Percentiles rank a stretch among this genome's conserved stretches.
phyloP scores from a whole-genome alignment of 768 basidiomycete species.

The Pisolithus orientalis region DNA sequence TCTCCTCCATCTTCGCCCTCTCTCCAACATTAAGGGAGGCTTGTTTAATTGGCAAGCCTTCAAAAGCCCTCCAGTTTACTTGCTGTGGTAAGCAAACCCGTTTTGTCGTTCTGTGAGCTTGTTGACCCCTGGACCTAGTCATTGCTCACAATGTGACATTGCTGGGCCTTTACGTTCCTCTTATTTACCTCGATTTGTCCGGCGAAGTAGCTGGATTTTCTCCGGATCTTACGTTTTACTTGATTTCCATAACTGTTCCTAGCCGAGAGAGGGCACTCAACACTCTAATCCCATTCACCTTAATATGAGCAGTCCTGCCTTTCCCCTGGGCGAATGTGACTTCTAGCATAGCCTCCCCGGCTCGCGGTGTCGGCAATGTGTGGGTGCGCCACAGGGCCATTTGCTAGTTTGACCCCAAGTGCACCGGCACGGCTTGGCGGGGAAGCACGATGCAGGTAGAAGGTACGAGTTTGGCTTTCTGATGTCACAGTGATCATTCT shows the following conservation, averaged over 20 bases:
- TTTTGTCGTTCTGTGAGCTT: neutral
- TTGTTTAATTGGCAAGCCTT: slow-evolving; percentile 47
- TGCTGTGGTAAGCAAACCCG: neutral
- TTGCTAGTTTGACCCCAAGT: slow-evolving; percentile 3
- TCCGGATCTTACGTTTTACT: slow-evolving; percentile 4
- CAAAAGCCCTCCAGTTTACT: slow-evolving; percentile 18
- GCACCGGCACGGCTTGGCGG: slow-evolving; percentile 6
- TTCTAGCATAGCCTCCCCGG: slow-evolving; percentile 21
- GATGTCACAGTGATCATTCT: too few species aligned
- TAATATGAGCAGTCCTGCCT: slow-evolving; percentile 34
- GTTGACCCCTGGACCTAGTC: neutral
- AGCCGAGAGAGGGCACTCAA: slow-evolving; percentile 28
- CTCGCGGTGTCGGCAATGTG: slow-evolving; percentile 32
- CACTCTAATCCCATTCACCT: slow-evolving; percentile 34
- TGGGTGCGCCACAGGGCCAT: slow-evolving; percentile 23
- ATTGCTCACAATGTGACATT: slow-evolving; percentile 4
- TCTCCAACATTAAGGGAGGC: slow-evolving; percentile 44
- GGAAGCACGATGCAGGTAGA: slow-evolving; percentile 5
- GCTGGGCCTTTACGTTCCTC: slow-evolving; percentile 5
- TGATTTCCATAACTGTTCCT: slow-evolving; percentile 4
- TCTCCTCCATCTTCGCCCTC: slow-evolving; percentile 40
- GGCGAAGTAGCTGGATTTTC: slow-evolving; percentile 4
- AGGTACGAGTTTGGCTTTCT: neutral
- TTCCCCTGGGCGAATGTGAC: slow-evolving; percentile 39
- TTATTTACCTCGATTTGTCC: slow-evolving; percentile 5